Percentiles rank a stretch among this genome's conserved stretches.
phyloP scores from a whole-genome alignment of 2,329 filamentous ascomycete species.

The Rugonectria rugulosa region DNA sequence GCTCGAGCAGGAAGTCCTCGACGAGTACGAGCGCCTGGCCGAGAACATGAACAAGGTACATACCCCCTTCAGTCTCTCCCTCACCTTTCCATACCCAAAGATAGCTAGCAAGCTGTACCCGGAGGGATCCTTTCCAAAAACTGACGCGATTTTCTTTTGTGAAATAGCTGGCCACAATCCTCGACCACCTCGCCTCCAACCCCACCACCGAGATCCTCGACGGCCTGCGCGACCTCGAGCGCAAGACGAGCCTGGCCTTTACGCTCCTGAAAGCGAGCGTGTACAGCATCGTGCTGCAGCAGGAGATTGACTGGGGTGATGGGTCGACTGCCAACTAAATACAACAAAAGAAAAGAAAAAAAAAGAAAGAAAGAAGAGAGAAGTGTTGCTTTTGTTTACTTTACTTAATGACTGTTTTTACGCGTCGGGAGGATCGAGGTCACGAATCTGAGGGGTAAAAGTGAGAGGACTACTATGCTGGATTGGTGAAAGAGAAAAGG shows the following conservation, averaged over 20 bases:
- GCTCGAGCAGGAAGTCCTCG: conserved; percentile 91
- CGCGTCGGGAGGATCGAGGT: too few relatives aligned
- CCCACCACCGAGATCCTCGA: conserved; percentile 86
- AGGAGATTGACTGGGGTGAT: conserved; percentile 83
- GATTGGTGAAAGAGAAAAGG: background rate
- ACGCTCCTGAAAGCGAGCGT: conserved; percentile 97
- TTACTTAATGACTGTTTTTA: too few relatives aligned
- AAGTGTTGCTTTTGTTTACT: too few relatives aligned
- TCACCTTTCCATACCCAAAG: background rate
- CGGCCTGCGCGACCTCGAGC: conserved; percentile 84
- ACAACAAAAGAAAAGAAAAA: too few relatives aligned
- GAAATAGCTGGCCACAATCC: conserved; percentile 63
- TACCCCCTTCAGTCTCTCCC: background rate
- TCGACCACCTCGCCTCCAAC: conserved; percentile 70
- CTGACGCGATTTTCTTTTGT: conserved; percentile 2
- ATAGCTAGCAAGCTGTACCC: too few relatives aligned
- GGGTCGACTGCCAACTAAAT: conserved; percentile 48
- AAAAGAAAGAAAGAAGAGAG: too few relatives aligned
- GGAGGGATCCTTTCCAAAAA: too few relatives aligned
- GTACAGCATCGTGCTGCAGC: conserved; percentile 97
- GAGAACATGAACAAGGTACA: conserved; percentile 90
- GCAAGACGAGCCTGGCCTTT: conserved; percentile 94
- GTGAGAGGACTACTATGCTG: too few relatives aligned
- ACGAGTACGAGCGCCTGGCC: conserved; percentile 88
- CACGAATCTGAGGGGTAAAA: too few relatives aligned